Evolutionary conservation across 352 stramenopile genomes (phyloP), one percentile per base, ranked within the genome.

Genomic region (Pythium plurisporium): DNA sequence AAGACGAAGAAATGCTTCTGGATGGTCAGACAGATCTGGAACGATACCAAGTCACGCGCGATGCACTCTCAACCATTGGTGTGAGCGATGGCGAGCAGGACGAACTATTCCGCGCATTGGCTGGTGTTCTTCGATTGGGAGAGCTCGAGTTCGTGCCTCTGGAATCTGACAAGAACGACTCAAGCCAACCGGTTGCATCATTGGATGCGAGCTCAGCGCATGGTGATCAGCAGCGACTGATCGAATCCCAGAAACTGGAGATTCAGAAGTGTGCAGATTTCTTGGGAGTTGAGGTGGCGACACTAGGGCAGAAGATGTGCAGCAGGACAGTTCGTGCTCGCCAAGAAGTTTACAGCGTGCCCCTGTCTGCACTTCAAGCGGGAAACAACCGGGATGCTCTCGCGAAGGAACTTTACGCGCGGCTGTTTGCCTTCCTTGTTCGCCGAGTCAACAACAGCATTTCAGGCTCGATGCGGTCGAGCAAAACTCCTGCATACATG

Each of bases 401-500:
- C 6, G 91, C 87, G 15, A 98, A 98, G 57, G 93, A 97, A 53
- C 72, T 98, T n/a, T 98, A 98, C 53, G 78, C 84, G 7, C 87
- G 95, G 22, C 70, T 99, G 14, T 99, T 99, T 61, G 79, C 92
- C 3, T 98, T 96, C 75, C 78, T 99, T 10, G 95, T 99, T 44
- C 73, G 74, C 10, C 75, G 79, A 12, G 81, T 95, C 11, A 95
- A 95, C 64, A 72, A 88, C 50, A 92, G 81, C 57, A 91, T 93
- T 40, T 87, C 81, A 15, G 79, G 80, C 15, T 73, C 74, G 4
- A 55, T 68, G 11, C 61, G 59, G 23, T 60, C 66, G 6, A 56
- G 59, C 17, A 77, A 74, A 25, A 31, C 50, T 5, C 73, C 74
- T 2, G 70, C 67, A 10, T 83, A 87, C 53, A 57, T 85, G 53